Evolutionary conservation across 2,329 filamentous ascomycete genomes (phyloP), one percentile per base, ranked within the genome.

Genomic region (Trichoderma guizhouense): DNA sequence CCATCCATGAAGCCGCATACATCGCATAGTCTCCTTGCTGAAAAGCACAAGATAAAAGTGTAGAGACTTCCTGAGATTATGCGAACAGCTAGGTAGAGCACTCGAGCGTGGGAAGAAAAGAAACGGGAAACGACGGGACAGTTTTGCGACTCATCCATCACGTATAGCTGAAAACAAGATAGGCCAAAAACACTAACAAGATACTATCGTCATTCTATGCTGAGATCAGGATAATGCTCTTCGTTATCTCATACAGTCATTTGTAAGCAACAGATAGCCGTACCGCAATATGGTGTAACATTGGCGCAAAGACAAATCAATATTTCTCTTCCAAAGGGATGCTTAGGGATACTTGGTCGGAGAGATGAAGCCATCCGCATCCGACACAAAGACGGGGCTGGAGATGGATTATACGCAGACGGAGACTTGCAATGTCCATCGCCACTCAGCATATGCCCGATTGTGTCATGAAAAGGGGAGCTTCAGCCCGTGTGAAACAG

Each of bases 301-400:
- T 24, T 7, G 32, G 11, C 7, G 21, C 3, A 47, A 2, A 55
- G 32, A 26, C 32, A 39, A 55, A 28, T 34, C 14, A 39, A 39
- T 12, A 3, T 2, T 12, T 7, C n/a, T 3, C 2, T 30, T 9
- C n/a, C 2, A 7, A n/a, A 32, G 30, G 3, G 30, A 32, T 32
- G 7, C 30, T 32, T 30, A 5, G 2, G 11, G 21, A 21, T 9
- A 26, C 18, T 7, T 11, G 18, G 5, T 28, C 64, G 64, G 64
- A 18, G 7, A 14, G 14, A 24, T 55, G 30, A 57, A 57, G 64
- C 64, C 30, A 67, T 67, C 64, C 64, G 64, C 32, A 14, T 14
- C 64, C 64, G 64, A 51, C n/a, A 51, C 21, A 14, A 53, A 57
- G 15, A 36, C 21, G 64, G 51, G 18, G 18, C 36, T 43, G 51